These are phyloP conservation scores for Amanita muscaria DNA, from an alignment of 768 basidiomycete species.

Conservation along the genomic window DNA sequence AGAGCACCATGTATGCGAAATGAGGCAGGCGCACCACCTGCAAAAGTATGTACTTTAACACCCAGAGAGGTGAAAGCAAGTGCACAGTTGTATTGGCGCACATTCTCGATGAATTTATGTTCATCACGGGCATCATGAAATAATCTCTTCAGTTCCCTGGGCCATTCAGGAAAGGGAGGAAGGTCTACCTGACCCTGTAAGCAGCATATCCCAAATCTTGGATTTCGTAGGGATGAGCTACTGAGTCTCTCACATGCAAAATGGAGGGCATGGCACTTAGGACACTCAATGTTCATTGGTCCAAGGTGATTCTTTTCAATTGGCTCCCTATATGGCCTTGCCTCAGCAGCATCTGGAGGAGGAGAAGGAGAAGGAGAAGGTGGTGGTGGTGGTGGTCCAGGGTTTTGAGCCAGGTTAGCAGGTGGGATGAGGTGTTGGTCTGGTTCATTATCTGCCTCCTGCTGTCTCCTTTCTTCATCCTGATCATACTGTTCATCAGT, in stretches of 20 bases:
- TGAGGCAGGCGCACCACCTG: background rate
- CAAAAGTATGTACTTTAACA: constrained; percentile 6
- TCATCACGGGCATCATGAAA: constrained; percentile 1
- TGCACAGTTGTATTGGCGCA: constrained; percentile 27
- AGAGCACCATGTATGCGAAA: background rate
- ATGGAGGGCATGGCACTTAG: constrained; percentile 9
- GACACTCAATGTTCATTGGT: constrained; percentile 6
- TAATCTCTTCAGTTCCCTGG: too few species aligned
- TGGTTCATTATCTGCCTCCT: too few species aligned
- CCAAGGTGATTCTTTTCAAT: background rate
- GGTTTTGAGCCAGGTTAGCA: too few species aligned
- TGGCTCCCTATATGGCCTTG: constrained; percentile 8
- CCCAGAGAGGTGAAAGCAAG: constrained; percentile 29
- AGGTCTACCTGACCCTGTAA: constrained; percentile 10
- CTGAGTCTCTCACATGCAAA: constrained; percentile 7
- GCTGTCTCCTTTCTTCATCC: too few species aligned
- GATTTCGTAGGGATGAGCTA: background rate
- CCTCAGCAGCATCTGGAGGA: too few species aligned
- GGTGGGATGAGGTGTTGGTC: too few species aligned
- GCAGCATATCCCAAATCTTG: constrained; percentile 12
- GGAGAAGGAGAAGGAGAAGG: too few species aligned
- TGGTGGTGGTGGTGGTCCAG: too few species aligned
- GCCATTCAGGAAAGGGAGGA: background rate
- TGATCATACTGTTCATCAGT: too few species aligned
- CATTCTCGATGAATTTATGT: constrained; percentile 21